phyloP scores from a whole-genome alignment of 1,284 basidiomycete species.

The Microbotryum scabiosae region DNA sequence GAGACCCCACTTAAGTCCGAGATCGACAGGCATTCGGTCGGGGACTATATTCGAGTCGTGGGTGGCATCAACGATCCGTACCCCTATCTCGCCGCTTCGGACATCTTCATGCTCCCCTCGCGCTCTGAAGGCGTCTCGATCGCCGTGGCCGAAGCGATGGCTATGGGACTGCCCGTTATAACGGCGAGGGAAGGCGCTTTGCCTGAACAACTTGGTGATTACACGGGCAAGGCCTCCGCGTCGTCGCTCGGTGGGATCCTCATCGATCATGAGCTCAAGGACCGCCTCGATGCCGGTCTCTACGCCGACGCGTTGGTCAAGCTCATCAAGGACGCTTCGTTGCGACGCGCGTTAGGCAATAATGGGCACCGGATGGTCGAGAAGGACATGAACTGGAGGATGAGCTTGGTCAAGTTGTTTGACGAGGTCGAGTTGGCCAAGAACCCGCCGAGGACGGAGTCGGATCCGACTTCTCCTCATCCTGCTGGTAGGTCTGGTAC shows the following conservation, averaged over 20 bases:
- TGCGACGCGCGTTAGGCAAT: constrained; percentile 1
- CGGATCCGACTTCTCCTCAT: neutral
- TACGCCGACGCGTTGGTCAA: constrained; percentile 19
- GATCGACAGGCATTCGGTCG: neutral
- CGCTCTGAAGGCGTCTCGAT: constrained; percentile 30
- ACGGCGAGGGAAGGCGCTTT: constrained; percentile 27
- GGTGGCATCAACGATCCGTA: constrained; percentile 14
- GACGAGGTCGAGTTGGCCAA: constrained; percentile 11
- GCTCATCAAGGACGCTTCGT: constrained; percentile 8
- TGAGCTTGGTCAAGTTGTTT: constrained; percentile 13
- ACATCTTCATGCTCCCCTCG: constrained; percentile 29
- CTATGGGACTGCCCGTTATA: constrained; percentile 28
- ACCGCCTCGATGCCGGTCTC: constrained; percentile 1
- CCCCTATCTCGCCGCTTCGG: constrained; percentile 16
- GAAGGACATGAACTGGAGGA: constrained; percentile 19
- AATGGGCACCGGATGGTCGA: constrained; percentile 24
- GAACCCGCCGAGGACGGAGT: constrained; percentile 6
- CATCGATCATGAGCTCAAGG: constrained; percentile 22
- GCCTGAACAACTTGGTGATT: constrained; percentile 22
- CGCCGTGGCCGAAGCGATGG: constrained; percentile 32
- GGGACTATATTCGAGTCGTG: constrained; percentile 16
- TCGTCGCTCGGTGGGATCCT: constrained; percentile 17
- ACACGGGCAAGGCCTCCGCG: neutral
- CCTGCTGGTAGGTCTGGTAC: neutral
- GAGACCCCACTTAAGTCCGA: neutral